Percentiles rank a stretch among this genome's conserved stretches.
Evolutionary conservation across 2,329 filamentous ascomycete species (phyloP).

Genomic region (Trichophyton mentagrophytes): DNA sequence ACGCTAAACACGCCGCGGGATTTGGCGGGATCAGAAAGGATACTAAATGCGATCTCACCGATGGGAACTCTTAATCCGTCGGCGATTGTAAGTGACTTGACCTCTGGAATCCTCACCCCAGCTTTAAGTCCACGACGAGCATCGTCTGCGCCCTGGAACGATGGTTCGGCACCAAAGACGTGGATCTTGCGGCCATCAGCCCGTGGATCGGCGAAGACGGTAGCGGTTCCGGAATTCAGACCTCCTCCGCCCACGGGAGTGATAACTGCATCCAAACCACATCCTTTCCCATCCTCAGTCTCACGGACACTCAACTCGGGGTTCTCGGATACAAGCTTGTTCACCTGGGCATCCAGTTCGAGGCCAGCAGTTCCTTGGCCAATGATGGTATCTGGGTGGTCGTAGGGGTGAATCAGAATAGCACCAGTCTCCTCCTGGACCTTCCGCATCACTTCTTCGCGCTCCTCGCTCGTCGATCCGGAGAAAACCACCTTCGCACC

Average conservation of each 20-base stretch:
- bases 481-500: slow-evolving; percentile 69
- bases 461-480: slow-evolving; percentile 65
- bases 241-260: slow-evolving; percentile 80
- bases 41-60: slow-evolving; percentile 59
- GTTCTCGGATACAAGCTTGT: slow-evolving; percentile 35
- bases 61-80: slow-evolving; percentile 81
- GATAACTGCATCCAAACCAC: slow-evolving; percentile 55
- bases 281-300: slow-evolving; percentile 6
- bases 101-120: slow-evolving; percentile 51
- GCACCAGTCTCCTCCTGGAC: slow-evolving; percentile 62
- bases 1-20: slow-evolving; percentile 61
- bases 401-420: slow-evolving; percentile 74
- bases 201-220: slow-evolving; percentile 43
- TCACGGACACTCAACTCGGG: slow-evolving; percentile 19
- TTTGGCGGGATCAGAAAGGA: slow-evolving; percentile 60
- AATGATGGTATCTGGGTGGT: slow-evolving; percentile 81
- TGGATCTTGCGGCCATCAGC: slow-evolving; percentile 52
- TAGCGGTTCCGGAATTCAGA: slow-evolving; percentile 70
- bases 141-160: slow-evolving; percentile 73
- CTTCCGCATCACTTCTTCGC: slow-evolving; percentile 60
- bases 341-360: slow-evolving; percentile 66
- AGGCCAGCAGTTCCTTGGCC: slow-evolving; percentile 84
- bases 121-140: slow-evolving; percentile 55
- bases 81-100: slow-evolving; percentile 69
- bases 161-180: slow-evolving; percentile 82